Conservation (phyloP, 495 filamentous ascomycete genomes). For the Copromyces sp. region DNA sequence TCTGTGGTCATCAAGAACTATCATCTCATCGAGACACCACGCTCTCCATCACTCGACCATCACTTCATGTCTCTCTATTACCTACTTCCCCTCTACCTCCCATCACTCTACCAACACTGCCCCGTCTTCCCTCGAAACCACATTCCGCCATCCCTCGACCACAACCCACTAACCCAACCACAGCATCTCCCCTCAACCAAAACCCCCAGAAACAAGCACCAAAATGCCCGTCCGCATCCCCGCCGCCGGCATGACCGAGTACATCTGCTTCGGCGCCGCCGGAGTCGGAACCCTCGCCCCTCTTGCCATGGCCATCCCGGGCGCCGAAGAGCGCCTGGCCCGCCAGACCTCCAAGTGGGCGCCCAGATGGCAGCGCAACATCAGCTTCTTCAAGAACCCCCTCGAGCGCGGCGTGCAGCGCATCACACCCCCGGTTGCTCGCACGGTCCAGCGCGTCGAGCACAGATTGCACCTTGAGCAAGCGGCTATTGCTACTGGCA, state of each 20-base stretch:
- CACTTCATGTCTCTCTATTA: neutral
- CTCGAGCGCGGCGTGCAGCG: conserved; percentile 33
- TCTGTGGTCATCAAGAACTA: neutral
- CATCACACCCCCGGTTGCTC: conserved; percentile 29
- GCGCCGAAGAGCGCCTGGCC: conserved; percentile 34
- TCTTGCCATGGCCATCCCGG: conserved; percentile 38
- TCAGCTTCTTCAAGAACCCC: conserved; percentile 33
- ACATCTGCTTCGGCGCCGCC: conserved; percentile 33
- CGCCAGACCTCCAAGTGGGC: conserved; percentile 37
- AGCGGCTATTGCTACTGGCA: conserved; percentile 16
- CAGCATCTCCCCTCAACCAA: neutral
- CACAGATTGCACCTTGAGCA: conserved; percentile 33
- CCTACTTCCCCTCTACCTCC: neutral
- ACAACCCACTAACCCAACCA: neutral
- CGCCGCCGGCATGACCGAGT: conserved; percentile 27
- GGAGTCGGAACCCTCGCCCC: conserved; percentile 35
- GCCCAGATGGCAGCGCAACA: conserved; percentile 41
- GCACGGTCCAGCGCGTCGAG: conserved; percentile 31
- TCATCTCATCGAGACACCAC: neutral
- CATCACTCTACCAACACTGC: neutral
- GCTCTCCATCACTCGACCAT: neutral
- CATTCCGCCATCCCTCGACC: neutral
- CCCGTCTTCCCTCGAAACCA: neutral
- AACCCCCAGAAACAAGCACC: neutral
- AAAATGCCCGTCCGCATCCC: conserved; percentile 41